These are phyloP conservation scores for Diutina ranongensis DNA, from an alignment of 1,139 yeast genomes.

Conservation along the genomic window DNA sequence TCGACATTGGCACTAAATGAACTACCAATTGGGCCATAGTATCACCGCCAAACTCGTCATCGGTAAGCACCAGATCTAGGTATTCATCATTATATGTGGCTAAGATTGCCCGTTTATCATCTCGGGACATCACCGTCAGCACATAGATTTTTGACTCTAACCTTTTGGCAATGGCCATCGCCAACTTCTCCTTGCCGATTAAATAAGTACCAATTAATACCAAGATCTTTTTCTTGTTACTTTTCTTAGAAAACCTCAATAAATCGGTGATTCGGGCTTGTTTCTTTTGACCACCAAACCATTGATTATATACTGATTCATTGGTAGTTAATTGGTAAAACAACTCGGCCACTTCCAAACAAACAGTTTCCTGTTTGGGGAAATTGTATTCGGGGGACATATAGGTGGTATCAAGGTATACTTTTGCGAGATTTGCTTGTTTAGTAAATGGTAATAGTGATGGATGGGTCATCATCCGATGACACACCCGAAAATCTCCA, in stretches of 20 bases:
- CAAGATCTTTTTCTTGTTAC: slow-evolving; percentile 31
- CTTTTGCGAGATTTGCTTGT: slow-evolving; percentile 26
- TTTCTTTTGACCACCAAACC: slow-evolving; percentile 26
- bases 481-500: slow-evolving; percentile 79
- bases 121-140: slow-evolving; percentile 40
- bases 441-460: slow-evolving; percentile 21
- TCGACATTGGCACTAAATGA: slow-evolving; percentile 60
- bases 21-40: slow-evolving; percentile 31
- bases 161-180: slow-evolving; percentile 52
- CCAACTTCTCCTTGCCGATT: slow-evolving; percentile 84
- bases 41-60: slow-evolving; percentile 21
- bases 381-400: slow-evolving; percentile 62
- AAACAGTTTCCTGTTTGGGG: slow-evolving; percentile 65
- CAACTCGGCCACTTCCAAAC: slow-evolving; percentile 45
- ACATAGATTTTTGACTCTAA: slow-evolving; percentile 36
- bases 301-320: slow-evolving; percentile 16
- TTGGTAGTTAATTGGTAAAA: slow-evolving; percentile 26
- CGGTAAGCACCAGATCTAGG: slow-evolving; percentile 20
- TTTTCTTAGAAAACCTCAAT: slow-evolving; percentile 12
- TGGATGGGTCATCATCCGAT: slow-evolving; percentile 27
- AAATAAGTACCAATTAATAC: slow-evolving; percentile 83
- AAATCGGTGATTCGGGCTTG: slow-evolving; percentile 38
- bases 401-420: slow-evolving; percentile 85
- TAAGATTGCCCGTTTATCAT: slow-evolving; percentile 33
- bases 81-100: slow-evolving; percentile 22